Evolutionary conservation across 257 asterid species (phyloP).

Genomic region (Linderniella brevidens): DNA sequence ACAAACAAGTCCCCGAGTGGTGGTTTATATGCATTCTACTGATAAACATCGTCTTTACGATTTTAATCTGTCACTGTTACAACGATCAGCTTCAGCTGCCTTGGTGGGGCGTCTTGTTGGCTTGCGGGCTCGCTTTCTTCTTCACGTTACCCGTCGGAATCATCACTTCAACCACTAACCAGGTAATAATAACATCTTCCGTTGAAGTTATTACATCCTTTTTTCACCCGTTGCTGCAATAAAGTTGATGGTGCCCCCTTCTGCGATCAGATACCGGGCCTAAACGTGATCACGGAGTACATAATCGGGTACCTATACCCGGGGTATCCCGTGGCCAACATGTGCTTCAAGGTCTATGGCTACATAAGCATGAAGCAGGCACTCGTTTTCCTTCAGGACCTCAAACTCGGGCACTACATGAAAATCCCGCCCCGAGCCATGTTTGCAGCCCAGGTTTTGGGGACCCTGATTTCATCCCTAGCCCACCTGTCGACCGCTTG

Average conservation of each 20-base stretch:
- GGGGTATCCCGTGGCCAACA: conserved; percentile 96
- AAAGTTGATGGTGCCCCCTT: neutral
- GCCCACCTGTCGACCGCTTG: conserved; percentile 80
- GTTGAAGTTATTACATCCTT: neutral
- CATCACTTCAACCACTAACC: conserved; percentile 80
- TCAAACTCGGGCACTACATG: conserved; percentile 96
- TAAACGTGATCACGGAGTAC: conserved; percentile 90
- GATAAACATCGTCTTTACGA: conserved; percentile 39
- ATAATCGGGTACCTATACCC: conserved; percentile 90
- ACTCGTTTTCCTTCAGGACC: conserved; percentile 68
- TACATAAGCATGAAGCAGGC: conserved; percentile 87
- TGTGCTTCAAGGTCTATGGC: conserved; percentile 95
- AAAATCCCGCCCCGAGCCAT: conserved; percentile 86
- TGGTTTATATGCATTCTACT: conserved; percentile 64
- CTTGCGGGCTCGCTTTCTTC: conserved; percentile 65
- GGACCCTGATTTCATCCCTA: conserved; percentile 60
- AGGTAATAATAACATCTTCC: conserved; percentile 17
- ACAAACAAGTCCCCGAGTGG: conserved; percentile 88
- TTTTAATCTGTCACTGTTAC: conserved; percentile 50
- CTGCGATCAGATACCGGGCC: conserved; percentile 21
- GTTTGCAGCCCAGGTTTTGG: conserved; percentile 48
- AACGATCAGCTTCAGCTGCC: conserved; percentile 78
- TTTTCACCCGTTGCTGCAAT: neutral
- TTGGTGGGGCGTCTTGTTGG: conserved; percentile 96
- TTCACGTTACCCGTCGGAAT: conserved; percentile 90